Evolutionary conservation across 805 yeast genomes (phyloP).

Genomic region (Candida suzukii): DNA sequence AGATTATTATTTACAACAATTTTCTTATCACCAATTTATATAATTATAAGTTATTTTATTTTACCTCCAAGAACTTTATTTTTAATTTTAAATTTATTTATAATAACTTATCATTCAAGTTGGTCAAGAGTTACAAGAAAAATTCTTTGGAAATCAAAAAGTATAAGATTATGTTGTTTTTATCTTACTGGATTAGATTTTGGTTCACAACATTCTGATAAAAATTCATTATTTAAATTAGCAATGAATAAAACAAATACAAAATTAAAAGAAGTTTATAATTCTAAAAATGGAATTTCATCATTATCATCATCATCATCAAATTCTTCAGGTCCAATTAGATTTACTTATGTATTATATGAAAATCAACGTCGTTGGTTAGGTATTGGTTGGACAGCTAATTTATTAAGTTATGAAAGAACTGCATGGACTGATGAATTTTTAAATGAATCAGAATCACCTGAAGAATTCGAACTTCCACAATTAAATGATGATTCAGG

Average conservation of each 20-base stretch:
- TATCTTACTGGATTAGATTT: slow-evolving; percentile 86
- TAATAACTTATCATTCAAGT: slow-evolving; percentile 79
- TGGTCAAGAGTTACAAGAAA: slow-evolving; percentile 80
- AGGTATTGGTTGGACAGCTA: slow-evolving; percentile 97
- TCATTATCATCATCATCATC: too few relatives aligned
- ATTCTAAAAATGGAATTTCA: slow-evolving; percentile 3
- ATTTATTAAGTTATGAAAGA: slow-evolving; percentile 84
- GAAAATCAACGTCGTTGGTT: slow-evolving; percentile 97
- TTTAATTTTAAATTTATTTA: slow-evolving; percentile 48
- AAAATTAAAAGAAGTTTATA: slow-evolving; percentile 20
- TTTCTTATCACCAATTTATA: slow-evolving; percentile 79
- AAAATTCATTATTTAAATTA: slow-evolving; percentile 39
- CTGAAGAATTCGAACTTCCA: slow-evolving; percentile 76
- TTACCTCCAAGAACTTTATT: slow-evolving; percentile 66
- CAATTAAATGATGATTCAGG: slow-evolving; percentile 59
- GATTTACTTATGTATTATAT: slow-evolving; percentile 86
- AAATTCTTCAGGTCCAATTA: slow-evolving; percentile 38
- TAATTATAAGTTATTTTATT: slow-evolving; percentile 58
- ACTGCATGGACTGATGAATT: slow-evolving; percentile 98
- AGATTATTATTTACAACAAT: slow-evolving; percentile 78
- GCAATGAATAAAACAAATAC: slow-evolving; percentile 48
- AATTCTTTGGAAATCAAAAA: slow-evolving; percentile 75
- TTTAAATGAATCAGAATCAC: slow-evolving; percentile 73
- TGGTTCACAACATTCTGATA: slow-evolving; percentile 25
- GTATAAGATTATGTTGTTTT: slow-evolving; percentile 64